phyloP scores from a whole-genome alignment of 2,329 filamentous ascomycete species.

The Microsporum audouinii region DNA sequence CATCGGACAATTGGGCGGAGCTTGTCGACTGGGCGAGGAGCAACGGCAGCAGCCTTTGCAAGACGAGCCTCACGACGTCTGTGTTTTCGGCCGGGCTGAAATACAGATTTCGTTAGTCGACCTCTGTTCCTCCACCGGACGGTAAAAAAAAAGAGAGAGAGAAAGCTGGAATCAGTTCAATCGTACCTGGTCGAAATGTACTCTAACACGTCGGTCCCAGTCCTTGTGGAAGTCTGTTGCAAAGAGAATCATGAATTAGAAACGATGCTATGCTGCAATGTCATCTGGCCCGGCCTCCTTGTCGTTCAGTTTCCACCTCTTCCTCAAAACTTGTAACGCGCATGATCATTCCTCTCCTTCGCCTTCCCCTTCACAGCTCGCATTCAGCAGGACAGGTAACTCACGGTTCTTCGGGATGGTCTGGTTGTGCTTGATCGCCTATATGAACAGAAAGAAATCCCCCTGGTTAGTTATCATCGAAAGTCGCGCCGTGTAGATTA shows the following conservation, averaged over 20 bases:
- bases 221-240: slow-evolving; percentile 92
- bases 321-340: background rate
- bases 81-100: slow-evolving; percentile 89
- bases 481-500: background rate
- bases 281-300: background rate
- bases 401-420: slow-evolving; percentile 92
- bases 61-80: slow-evolving; percentile 82
- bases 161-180: background rate
- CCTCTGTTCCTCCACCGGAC: slow-evolving; percentile 21
- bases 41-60: slow-evolving; percentile 87
- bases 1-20: slow-evolving; percentile 93
- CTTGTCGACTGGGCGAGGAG: slow-evolving; percentile 94
- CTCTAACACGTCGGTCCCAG: slow-evolving; percentile 98
- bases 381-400: slow-evolving; percentile 23
- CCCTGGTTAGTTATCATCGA: background rate
- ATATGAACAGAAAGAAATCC: slow-evolving; percentile 14
- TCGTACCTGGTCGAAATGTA: slow-evolving; percentile 99
- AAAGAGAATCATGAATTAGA: slow-evolving; percentile 19
- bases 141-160: slow-evolving; percentile 12
- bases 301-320: background rate
- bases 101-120: slow-evolving; percentile 3
- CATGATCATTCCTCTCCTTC: background rate
- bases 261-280: background rate
- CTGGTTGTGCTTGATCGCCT: slow-evolving; percentile 99
- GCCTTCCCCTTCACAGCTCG: background rate